Evolutionary conservation across 441 rosid genomes (phyloP), one percentile per base, ranked within the genome.

Genomic region (Populus tomentosa): DNA sequence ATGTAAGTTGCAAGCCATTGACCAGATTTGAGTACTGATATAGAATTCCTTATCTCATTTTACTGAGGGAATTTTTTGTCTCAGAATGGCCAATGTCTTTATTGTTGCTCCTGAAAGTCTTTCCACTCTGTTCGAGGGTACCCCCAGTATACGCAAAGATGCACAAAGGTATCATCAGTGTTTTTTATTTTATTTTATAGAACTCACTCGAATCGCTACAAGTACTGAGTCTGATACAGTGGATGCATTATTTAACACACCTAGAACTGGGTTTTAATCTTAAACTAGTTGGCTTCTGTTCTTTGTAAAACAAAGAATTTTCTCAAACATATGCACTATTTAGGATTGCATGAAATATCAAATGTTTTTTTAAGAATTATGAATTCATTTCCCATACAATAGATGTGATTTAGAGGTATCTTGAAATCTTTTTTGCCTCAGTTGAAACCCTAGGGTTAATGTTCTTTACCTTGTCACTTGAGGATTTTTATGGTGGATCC

Each of bases 71-170:
- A 33, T 35, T 70, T 71, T 6, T 85, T 67, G 33, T 80, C 53
- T 86, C 90, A 96, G 98, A 80, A 81, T 88, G 93, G 98, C 98
- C 73, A 96, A 92, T 79, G 99, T 91, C 36, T 96, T 96, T 76
- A 90, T 94, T 70, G 98, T 94, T 68, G 98, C 99, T 72, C 97
- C 99, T 69, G 98, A 96, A 83, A 96, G 99, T 75, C 92, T 94
- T 81, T 87, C 97, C 79, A 80, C 92, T 70, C 82, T 96, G 91
- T 90, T 92, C 56, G 99, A 96, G 88, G 99, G 99, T 40, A 90
- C 94, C 36, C 98, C 98, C 75, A 90, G 97, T 82, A 90, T 94
- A 63, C 90, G 93, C 46, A 94, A 90, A 87, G 99, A 96, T 80
- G 95, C 94, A 0, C 97, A 96, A 82, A 91, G 96, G 98, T 95